Percentiles rank a stretch among this genome's conserved stretches.
These are phyloP conservation scores for Gillenia trifoliata DNA, from an alignment of 306 rosid genomes.

Conservation along the genomic window DNA sequence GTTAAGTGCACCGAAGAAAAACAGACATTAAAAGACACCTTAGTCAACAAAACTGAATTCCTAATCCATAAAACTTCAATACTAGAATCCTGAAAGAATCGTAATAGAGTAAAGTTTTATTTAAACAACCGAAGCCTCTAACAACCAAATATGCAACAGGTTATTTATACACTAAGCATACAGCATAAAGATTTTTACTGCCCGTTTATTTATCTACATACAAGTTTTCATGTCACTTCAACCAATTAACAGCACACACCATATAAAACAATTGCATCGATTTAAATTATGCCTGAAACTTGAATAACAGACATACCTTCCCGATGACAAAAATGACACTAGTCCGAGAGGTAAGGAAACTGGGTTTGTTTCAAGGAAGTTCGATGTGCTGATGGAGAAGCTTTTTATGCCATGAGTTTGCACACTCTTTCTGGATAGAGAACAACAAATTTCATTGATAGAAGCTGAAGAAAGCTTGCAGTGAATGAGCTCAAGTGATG, in stretches of 20 bases:
- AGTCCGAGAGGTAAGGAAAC: constrained; percentile 61
- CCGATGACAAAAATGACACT: constrained; percentile 59
- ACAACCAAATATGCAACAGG: not conserved
- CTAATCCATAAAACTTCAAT: not conserved
- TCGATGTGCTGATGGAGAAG: constrained; percentile 58
- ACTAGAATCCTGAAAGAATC: not conserved
- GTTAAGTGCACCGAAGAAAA: not conserved
- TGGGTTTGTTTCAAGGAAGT: constrained; percentile 38
- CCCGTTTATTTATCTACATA: not conserved
- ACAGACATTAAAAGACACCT: not conserved
- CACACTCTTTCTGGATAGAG: constrained; percentile 36
- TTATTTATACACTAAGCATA: not conserved
- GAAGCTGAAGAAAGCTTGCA: constrained; percentile 55
- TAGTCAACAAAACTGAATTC: not conserved
- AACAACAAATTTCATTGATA: constrained; percentile 50
- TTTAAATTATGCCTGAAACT: not conserved
- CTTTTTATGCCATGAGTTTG: constrained; percentile 57
- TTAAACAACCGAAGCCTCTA: not conserved
- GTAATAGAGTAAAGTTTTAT: not conserved
- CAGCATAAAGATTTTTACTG: not conserved
- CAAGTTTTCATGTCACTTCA: not conserved
- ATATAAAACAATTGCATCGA: not conserved
- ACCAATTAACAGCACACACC: not conserved
- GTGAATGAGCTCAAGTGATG: constrained; percentile 69
- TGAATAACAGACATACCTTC: constrained; percentile 53